A percentile compares a stretch with the other conserved stretches of the same genome.
These are phyloP conservation scores for Nephelium lappaceum DNA, from an alignment of 345 rosid genomes.

Conservation along the genomic window DNA sequence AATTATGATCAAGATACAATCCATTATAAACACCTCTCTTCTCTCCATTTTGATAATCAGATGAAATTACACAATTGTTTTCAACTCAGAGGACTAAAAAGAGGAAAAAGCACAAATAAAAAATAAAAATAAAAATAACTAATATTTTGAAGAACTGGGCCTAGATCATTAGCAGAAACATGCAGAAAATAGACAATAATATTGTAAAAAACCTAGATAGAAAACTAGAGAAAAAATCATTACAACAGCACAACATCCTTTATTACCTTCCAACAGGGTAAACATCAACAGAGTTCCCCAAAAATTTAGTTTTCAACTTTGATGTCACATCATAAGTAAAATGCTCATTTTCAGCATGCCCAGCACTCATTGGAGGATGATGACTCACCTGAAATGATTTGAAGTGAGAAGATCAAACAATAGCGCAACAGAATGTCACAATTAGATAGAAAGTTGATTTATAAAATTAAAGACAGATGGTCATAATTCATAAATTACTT, in stretches of 20 bases:
- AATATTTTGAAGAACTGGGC: background rate
- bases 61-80: background rate
- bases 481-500: background rate
- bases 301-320: slow-evolving; percentile 81
- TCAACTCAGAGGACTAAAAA: background rate
- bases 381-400: slow-evolving; percentile 70
- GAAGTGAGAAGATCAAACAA: background rate
- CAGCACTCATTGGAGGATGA: slow-evolving; percentile 97
- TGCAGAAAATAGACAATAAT: background rate
- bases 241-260: background rate
- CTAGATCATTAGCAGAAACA: background rate
- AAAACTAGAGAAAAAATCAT: background rate
- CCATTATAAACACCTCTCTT: background rate
- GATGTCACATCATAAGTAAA: slow-evolving; percentile 81
- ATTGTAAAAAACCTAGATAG: background rate
- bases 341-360: slow-evolving; percentile 89
- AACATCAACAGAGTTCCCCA: slow-evolving; percentile 73
- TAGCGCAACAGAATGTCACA: background rate
- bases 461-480: background rate
- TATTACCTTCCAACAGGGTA: slow-evolving; percentile 76
- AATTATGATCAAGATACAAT: background rate
- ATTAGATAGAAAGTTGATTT: background rate
- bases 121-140: no score
- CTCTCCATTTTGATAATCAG: background rate
- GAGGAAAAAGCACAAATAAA: background rate